These are phyloP conservation scores for Cercospora citrullina DNA, from an alignment of 2,329 filamentous ascomycete species.

Conservation along the genomic window DNA sequence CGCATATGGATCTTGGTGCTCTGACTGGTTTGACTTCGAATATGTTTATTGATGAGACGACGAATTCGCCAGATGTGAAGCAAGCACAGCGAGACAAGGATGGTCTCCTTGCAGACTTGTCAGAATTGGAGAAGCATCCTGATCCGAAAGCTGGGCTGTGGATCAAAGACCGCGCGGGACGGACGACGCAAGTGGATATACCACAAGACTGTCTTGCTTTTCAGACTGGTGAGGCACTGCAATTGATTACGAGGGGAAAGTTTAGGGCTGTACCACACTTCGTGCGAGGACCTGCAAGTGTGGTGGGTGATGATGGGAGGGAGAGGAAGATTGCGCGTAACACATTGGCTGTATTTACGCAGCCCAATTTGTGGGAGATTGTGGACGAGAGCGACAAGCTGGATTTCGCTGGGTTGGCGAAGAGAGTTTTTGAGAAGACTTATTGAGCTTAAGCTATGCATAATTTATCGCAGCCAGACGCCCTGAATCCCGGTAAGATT, in stretches of 20 bases:
- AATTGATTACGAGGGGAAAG: constrained; percentile 84
- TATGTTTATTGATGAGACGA: constrained; percentile 87
- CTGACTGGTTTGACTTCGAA: constrained; percentile 90
- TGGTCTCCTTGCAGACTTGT: constrained; percentile 44
- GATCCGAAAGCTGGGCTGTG: constrained; percentile 88
- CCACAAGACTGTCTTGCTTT: constrained; percentile 90
- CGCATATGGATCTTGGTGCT: constrained; percentile 87
- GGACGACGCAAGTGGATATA: constrained; percentile 87
- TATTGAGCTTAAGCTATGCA: constrained; percentile 15
- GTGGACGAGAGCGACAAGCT: constrained; percentile 65
- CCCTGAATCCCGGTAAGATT: neutral
- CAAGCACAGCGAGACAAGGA: constrained; percentile 3
- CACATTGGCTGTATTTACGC: constrained; percentile 93
- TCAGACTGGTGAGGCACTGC: constrained; percentile 89
- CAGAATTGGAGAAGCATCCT: constrained; percentile 73
- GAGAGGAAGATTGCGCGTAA: constrained; percentile 58
- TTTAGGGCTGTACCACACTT: constrained; percentile 97
- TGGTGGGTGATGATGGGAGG: constrained; percentile 53
- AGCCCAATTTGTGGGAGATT: constrained; percentile 83
- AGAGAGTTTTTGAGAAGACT: constrained; percentile 27
- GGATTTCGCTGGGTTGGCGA: constrained; percentile 27
- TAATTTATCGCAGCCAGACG: neutral
- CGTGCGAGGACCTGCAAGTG: constrained; percentile 64
- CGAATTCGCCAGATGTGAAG: constrained; percentile 37
- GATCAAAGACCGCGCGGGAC: constrained; percentile 80